Conservation (phyloP, 2,329 filamentous ascomycete genomes). For the Penicillium sp. region DNA sequence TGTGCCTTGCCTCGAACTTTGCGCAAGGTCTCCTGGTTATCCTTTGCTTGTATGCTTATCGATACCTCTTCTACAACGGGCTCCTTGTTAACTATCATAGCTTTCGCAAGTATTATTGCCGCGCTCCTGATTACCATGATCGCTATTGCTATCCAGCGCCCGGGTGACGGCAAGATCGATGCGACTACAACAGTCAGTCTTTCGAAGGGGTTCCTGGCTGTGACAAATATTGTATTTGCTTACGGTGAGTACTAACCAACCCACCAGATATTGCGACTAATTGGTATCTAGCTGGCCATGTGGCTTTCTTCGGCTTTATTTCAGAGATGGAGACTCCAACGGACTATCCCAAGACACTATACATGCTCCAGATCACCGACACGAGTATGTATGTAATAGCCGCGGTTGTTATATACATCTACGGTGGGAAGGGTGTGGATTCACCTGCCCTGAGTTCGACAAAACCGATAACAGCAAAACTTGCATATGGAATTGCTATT, state of each 20-base stretch:
- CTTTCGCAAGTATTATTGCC: slow-evolving; percentile 60
- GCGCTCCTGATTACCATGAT: slow-evolving; percentile 66
- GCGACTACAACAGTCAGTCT: slow-evolving; percentile 38
- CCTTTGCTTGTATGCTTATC: slow-evolving; percentile 48
- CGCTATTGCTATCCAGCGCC: slow-evolving; percentile 54
- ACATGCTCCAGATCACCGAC: slow-evolving; percentile 56
- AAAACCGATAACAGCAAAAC: slow-evolving; percentile 53
- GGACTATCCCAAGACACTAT: slow-evolving; percentile 60
- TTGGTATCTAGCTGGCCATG: slow-evolving; percentile 50
- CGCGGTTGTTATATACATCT: slow-evolving; percentile 65
- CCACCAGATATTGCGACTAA: slow-evolving; percentile 1
- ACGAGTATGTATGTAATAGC: slow-evolving; percentile 62
- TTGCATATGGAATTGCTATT: slow-evolving; percentile 64
- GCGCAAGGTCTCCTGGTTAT: slow-evolving; percentile 58
- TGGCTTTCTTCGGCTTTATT: slow-evolving; percentile 66
- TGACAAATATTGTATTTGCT: slow-evolving; percentile 66
- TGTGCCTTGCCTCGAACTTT: slow-evolving; percentile 60
- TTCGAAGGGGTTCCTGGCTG: slow-evolving; percentile 54
- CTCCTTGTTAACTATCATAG: slow-evolving; percentile 22
- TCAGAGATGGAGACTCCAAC: slow-evolving; percentile 60
- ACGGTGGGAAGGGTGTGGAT: slow-evolving; percentile 57
- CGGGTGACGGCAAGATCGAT: slow-evolving; percentile 33
- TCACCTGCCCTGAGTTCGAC: slow-evolving; percentile 66
- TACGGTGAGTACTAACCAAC: slow-evolving; percentile 48
- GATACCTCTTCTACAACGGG: background rate